Conservation (phyloP, 2,329 filamentous ascomycete species). For the Fusarium sp. region DNA sequence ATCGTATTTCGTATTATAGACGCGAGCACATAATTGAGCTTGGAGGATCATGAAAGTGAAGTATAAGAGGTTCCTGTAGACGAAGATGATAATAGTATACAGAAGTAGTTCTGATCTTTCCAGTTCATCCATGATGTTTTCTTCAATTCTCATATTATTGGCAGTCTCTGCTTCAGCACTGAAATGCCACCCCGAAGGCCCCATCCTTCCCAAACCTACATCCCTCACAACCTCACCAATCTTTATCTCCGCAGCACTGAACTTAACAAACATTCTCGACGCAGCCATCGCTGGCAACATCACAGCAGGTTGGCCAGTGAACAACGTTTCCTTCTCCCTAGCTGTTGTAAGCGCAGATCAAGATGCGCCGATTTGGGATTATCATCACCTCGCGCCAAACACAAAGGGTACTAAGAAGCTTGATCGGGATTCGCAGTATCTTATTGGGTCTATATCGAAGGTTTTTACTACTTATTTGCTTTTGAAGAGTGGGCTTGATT, state of each 20-base stretch:
- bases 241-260: slow-evolving; percentile 46
- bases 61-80: slow-evolving; percentile 6
- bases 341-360: slow-evolving; percentile 50
- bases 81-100: accelerated
- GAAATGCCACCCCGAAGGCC: slow-evolving; percentile 47
- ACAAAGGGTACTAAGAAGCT: slow-evolving; percentile 50
- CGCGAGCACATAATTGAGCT: background rate
- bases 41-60: too few species aligned
- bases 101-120: background rate
- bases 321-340: slow-evolving; percentile 55
- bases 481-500: slow-evolving; percentile 50
- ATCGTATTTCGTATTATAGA: slow-evolving; percentile 20
- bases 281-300: slow-evolving; percentile 49
- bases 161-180: slow-evolving; percentile 25
- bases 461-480: slow-evolving; percentile 53
- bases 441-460: slow-evolving; percentile 56
- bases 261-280: slow-evolving; percentile 46
- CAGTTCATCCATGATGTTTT: slow-evolving; percentile 4
- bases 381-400: slow-evolving; percentile 54
- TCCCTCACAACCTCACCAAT: slow-evolving; percentile 36
- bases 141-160: background rate
- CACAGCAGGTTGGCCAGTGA: slow-evolving; percentile 49
- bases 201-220: slow-evolving; percentile 49
- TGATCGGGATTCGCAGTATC: slow-evolving; percentile 53
- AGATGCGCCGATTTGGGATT: slow-evolving; percentile 53